Conservation (phyloP, 257 asterid genomes). For the Nicotiana otophora region DNA sequence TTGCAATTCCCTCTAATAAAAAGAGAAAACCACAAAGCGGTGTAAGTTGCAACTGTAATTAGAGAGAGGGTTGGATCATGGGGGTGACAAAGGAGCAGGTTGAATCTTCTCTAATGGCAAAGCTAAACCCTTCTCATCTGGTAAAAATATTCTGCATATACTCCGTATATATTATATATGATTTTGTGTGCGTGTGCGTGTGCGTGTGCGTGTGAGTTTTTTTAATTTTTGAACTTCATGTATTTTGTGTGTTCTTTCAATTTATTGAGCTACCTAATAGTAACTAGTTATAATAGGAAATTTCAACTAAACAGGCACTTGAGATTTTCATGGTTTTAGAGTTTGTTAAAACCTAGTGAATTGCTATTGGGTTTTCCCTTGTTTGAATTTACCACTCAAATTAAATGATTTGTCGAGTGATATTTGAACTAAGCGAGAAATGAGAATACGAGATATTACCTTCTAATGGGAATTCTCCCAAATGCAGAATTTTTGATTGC, state of each 20-base stretch:
- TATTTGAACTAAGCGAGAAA: not conserved
- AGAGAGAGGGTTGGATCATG: conserved; percentile 27
- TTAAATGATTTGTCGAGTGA: not conserved
- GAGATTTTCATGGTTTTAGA: not conserved
- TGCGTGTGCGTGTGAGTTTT: not conserved
- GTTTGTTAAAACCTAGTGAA: not conserved
- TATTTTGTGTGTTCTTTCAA: not conserved
- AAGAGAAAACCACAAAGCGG: not conserved
- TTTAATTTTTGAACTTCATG: not conserved
- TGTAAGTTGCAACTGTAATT: not conserved
- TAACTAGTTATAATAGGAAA: not conserved
- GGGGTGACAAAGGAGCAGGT: conserved; percentile 73
- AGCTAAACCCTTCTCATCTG: conserved; percentile 67
- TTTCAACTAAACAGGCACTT: not conserved
- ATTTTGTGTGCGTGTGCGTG: too few relatives aligned
- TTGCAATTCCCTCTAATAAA: not conserved
- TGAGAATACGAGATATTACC: not conserved
- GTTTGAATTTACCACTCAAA: not conserved
- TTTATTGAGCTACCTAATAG: not conserved
- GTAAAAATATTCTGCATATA: conserved; percentile 25
- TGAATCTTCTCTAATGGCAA: conserved; percentile 52
- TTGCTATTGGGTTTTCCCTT: not conserved
- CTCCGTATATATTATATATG: not conserved
- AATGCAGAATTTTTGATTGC: not conserved
- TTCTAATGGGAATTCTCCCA: not conserved